phyloP scores from a whole-genome alignment of 2,329 filamentous ascomycete genomes.

The Exophiala lecanii-corni region DNA sequence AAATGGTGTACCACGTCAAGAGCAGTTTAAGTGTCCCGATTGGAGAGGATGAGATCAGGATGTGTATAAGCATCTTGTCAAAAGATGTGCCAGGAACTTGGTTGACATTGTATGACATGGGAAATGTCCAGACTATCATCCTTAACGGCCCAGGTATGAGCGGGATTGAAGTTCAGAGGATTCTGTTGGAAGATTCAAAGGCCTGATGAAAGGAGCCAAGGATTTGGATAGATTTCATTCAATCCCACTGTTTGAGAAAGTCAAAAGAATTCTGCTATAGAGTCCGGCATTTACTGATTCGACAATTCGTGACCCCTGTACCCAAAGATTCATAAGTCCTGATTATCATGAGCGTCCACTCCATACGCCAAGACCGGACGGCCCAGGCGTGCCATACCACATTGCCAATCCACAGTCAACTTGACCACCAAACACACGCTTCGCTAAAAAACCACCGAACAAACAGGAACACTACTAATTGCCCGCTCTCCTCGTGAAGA shows the following conservation, averaged over 20 bases:
- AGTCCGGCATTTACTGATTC: too few relatives aligned
- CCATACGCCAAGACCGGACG: too few relatives aligned
- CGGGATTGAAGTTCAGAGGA: constrained; percentile 19
- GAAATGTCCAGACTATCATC: constrained; percentile 21
- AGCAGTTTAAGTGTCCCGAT: constrained; percentile 58
- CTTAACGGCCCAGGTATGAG: constrained; percentile 22
- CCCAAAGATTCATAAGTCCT: too few relatives aligned
- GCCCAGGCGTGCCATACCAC: too few relatives aligned
- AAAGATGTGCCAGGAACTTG: constrained; percentile 46
- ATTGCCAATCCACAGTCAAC: too few relatives aligned
- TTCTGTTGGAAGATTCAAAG: constrained; percentile 2
- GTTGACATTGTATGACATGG: constrained; percentile 41
- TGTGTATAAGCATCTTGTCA: constrained; percentile 45
- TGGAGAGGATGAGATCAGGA: constrained; percentile 44
- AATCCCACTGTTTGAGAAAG: background rate
- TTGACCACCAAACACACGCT: too few relatives aligned
- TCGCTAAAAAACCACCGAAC: too few relatives aligned
- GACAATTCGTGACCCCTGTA: too few relatives aligned
- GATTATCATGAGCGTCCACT: too few relatives aligned
- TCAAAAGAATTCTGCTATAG: background rate
- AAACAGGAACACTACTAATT: too few relatives aligned
- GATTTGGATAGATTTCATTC: too few relatives aligned
- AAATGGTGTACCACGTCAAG: constrained; percentile 59
- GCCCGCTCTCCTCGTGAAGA: constrained; percentile 1
- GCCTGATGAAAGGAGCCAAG: background rate